These are phyloP conservation scores for Trichosporon faecale DNA, from an alignment of 1,284 basidiomycete species.

Conservation along the genomic window DNA sequence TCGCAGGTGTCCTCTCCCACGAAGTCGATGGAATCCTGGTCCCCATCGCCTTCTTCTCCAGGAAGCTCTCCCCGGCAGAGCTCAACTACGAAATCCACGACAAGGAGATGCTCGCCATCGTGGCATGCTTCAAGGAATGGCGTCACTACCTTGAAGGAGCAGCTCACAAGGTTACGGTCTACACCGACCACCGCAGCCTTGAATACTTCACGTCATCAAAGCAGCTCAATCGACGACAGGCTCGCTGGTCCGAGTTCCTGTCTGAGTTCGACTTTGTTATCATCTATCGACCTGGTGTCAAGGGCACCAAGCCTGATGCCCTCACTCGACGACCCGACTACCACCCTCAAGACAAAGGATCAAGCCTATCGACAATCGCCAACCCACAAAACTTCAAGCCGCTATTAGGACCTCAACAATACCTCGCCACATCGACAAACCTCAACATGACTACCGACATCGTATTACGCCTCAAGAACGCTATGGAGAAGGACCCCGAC, in stretches of 20 bases:
- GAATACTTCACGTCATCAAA: conserved; percentile 51
- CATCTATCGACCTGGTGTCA: conserved; percentile 51
- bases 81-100: conserved; percentile 55
- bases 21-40: conserved; percentile 45
- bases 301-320: conserved; percentile 49
- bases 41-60: conserved; percentile 49
- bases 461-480: background rate
- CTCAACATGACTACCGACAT: background rate
- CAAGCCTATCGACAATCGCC: background rate
- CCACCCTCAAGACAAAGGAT: background rate
- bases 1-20: conserved; percentile 39
- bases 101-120: conserved; percentile 56
- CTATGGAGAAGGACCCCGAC: background rate
- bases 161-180: conserved; percentile 36
- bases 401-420: no score
- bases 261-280: conserved; percentile 51
- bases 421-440: background rate
- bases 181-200: conserved; percentile 56
- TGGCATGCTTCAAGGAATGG: conserved; percentile 52
- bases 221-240: conserved; percentile 52
- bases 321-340: conserved; percentile 53
- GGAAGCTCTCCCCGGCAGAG: conserved; percentile 38
- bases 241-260: conserved; percentile 52
- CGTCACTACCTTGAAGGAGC: conserved; percentile 49
- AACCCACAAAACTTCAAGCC: no score